phyloP scores from a whole-genome alignment of 495 filamentous ascomycete genomes.

The Pseudomonodictys pantanalensis region DNA sequence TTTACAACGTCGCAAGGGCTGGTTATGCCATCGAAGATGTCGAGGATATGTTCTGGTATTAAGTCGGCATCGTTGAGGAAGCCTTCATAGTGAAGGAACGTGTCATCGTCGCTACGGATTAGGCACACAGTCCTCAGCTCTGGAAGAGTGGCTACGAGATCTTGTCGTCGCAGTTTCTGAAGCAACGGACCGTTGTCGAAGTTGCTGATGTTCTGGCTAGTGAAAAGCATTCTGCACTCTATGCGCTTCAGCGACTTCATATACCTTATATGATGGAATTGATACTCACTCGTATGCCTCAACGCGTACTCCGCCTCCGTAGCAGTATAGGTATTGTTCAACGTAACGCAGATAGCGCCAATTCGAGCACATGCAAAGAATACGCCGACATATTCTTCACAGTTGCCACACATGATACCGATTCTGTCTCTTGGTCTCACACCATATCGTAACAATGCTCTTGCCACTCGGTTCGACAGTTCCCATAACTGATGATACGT shows the following conservation, averaged over 20 bases:
- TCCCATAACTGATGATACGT: slow-evolving; percentile 63
- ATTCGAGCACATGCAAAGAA: slow-evolving; percentile 67
- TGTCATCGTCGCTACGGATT: slow-evolving; percentile 50
- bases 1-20: slow-evolving; percentile 64
- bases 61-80: slow-evolving; percentile 45
- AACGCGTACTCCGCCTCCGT: slow-evolving; percentile 61
- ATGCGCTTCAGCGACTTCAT: background rate
- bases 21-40: slow-evolving; percentile 52
- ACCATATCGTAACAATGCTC: slow-evolving; percentile 57
- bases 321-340: slow-evolving; percentile 71
- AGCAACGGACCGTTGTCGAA: slow-evolving; percentile 56
- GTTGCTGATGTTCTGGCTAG: slow-evolving; percentile 59
- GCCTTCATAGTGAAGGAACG: slow-evolving; percentile 54
- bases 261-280: background rate
- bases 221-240: slow-evolving; percentile 64
- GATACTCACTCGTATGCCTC: slow-evolving; percentile 56
- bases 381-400: slow-evolving; percentile 64
- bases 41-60: slow-evolving; percentile 28
- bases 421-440: slow-evolving; percentile 63
- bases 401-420: slow-evolving; percentile 70
- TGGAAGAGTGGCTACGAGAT: slow-evolving; percentile 30
- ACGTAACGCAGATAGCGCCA: slow-evolving; percentile 64
- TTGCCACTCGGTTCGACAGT: slow-evolving; percentile 57
- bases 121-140: slow-evolving; percentile 50
- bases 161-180: slow-evolving; percentile 44